phyloP scores from a whole-genome alignment of 2,329 filamentous ascomycete species.

The Cytospora schulzeri region DNA sequence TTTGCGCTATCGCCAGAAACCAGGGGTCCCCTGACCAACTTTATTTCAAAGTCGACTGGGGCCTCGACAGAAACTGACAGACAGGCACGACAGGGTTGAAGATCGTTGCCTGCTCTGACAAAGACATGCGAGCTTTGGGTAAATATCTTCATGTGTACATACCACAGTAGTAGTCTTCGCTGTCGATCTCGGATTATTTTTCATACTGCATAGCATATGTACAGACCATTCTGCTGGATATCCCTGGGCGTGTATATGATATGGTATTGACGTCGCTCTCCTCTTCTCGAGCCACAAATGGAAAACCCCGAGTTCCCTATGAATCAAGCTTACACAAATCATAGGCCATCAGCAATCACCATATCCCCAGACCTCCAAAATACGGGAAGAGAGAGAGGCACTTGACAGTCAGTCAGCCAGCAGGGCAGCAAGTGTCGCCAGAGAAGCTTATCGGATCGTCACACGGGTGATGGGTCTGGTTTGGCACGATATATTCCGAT shows the following conservation, averaged over 20 bases:
- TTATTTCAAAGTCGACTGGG: constrained; percentile 11
- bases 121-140: background rate
- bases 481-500: background rate
- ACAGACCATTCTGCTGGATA: too few relatives aligned
- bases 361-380: too few relatives aligned
- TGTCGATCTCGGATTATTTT: constrained; percentile 23
- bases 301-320: background rate
- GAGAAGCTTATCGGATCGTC: background rate
- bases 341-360: too few relatives aligned
- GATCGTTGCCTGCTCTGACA: background rate
- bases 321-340: background rate
- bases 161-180: too few relatives aligned
- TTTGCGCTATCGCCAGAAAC: too few relatives aligned
- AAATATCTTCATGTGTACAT: background rate
- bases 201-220: background rate
- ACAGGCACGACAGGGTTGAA: too few relatives aligned
- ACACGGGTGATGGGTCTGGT: background rate
- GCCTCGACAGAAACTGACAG: too few relatives aligned
- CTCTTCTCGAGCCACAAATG: background rate
- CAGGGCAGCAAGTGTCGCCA: too few relatives aligned
- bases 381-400: too few relatives aligned
- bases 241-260: too few relatives aligned
- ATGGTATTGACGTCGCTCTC: background rate
- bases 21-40: constrained; percentile 18
- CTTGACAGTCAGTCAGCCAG: background rate